Conservation (phyloP, 2,329 filamentous ascomycete species). For the Ophiostoma tasmaniense region DNA sequence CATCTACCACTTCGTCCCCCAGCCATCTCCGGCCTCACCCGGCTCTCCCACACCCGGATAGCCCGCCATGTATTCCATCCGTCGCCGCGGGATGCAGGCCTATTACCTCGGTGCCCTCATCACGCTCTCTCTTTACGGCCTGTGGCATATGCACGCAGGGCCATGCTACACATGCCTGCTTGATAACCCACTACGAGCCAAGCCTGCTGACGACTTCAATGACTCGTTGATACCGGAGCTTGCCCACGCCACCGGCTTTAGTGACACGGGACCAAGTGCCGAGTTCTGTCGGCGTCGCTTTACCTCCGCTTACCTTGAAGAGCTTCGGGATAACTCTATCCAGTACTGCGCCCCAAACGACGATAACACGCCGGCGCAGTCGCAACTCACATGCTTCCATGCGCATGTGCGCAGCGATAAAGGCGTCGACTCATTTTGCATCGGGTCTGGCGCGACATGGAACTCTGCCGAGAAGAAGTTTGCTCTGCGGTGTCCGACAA, state of each 20-base stretch:
- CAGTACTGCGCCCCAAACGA: constrained; percentile 16
- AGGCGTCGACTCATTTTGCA: constrained; percentile 19
- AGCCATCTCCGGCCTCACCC: neutral
- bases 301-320: constrained; percentile 14
- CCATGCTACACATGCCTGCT: neutral
- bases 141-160: neutral
- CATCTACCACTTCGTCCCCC: neutral
- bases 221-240: constrained; percentile 5
- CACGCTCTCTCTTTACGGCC: constrained; percentile 7
- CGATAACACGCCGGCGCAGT: neutral
- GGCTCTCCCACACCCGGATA: neutral
- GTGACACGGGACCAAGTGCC: neutral
- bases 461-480: neutral
- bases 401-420: constrained; percentile 14
- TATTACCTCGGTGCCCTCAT: neutral
- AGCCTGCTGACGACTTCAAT: neutral
- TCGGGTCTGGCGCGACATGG: constrained; percentile 8
- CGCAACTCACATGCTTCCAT: constrained; percentile 20
- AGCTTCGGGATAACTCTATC: constrained; percentile 17
- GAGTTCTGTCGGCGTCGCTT: constrained; percentile 14
- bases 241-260: neutral
- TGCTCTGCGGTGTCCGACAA: constrained; percentile 13
- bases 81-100: constrained; percentile 4
- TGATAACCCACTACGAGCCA: neutral
- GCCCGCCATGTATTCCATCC: neutral